These are phyloP conservation scores for Gleditsia sinensis DNA, from an alignment of 306 rosid species.

Conservation along the genomic window DNA sequence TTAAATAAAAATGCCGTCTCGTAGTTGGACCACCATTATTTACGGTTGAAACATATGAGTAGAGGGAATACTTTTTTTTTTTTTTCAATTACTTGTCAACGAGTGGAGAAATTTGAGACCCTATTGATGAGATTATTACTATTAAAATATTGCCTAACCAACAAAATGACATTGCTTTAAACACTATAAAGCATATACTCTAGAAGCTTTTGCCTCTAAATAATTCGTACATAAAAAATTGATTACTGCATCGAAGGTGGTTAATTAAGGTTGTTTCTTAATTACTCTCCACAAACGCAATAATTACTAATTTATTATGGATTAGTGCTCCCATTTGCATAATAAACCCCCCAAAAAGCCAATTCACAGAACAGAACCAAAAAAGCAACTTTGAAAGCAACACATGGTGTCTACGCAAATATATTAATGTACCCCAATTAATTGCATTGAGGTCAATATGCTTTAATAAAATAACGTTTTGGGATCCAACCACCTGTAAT, in stretches of 20 bases:
- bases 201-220: background rate
- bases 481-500: constrained; percentile 43
- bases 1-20: too few relatives aligned
- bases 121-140: background rate
- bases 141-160: background rate
- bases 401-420: constrained; percentile 11
- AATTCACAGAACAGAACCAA: background rate
- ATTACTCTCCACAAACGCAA: background rate
- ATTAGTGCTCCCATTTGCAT: background rate
- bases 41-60: background rate
- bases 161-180: background rate
- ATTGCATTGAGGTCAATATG: constrained; percentile 31
- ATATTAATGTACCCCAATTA: background rate
- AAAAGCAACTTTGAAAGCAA: background rate
- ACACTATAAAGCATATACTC: background rate
- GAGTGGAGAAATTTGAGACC: background rate
- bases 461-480: constrained; percentile 21
- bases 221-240: background rate
- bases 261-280: background rate
- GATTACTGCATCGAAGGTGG: too few relatives aligned
- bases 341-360: background rate
- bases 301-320: background rate
- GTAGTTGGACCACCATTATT: too few relatives aligned
- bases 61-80: too few relatives aligned
- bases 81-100: too few relatives aligned